Conservation (phyloP, 1,284 basidiomycete species). For the Ceratobasidium sp. region DNA sequence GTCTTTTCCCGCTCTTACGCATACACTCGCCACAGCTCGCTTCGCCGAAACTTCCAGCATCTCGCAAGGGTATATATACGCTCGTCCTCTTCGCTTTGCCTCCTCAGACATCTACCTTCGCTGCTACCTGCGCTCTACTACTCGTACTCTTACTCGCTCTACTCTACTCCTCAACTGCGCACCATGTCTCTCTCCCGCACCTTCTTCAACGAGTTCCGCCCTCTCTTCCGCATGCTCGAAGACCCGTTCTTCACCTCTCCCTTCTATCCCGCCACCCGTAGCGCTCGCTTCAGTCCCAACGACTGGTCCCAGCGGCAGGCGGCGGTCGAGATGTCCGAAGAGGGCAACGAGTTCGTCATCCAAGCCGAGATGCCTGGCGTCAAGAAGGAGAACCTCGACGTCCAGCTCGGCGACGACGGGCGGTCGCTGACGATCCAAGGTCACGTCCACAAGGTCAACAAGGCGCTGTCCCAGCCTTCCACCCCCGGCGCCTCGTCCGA, state of each 20-base stretch:
- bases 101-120: neutral
- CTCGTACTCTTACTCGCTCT: neutral
- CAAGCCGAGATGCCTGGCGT: constrained; percentile 81
- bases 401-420: constrained; percentile 73
- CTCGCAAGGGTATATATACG: neutral
- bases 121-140: neutral
- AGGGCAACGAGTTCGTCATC: constrained; percentile 68
- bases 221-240: constrained; percentile 73
- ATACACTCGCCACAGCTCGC: neutral
- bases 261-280: constrained; percentile 40
- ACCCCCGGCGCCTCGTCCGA: neutral
- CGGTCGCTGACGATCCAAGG: constrained; percentile 76
- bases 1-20: neutral
- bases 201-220: constrained; percentile 73
- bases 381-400: constrained; percentile 75
- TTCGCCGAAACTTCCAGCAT: neutral
- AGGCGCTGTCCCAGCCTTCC: neutral
- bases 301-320: constrained; percentile 49
- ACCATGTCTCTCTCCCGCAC: constrained; percentile 60
- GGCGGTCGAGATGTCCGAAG: constrained; percentile 70
- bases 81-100: neutral
- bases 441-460: constrained; percentile 53
- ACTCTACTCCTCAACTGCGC: neutral
- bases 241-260: constrained; percentile 63
- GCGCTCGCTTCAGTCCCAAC: constrained; percentile 45